Percentiles rank a stretch among this genome's conserved stretches.
Conservation (phyloP, 2,329 filamentous ascomycete species). For the Coleophoma cylindrospora region DNA sequence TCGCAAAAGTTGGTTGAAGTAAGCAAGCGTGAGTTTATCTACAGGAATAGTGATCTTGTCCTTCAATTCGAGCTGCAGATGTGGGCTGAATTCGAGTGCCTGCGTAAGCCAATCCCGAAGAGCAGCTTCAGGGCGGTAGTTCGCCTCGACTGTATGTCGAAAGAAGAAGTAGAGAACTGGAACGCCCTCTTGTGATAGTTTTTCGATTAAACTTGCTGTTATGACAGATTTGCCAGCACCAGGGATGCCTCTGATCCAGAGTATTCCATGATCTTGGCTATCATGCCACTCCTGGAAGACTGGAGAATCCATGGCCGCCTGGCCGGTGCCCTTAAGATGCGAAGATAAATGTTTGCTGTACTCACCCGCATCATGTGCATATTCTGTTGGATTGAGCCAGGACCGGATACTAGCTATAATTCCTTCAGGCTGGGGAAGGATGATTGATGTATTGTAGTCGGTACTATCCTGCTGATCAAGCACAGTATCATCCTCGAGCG, state of each 20-base stretch:
- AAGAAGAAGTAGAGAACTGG: constrained; percentile 32
- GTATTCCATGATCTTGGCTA: constrained; percentile 27
- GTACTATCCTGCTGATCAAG: no score
- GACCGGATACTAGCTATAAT: constrained; percentile 6
- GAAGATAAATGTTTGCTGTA: constrained; percentile 8
- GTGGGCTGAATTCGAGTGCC: constrained; percentile 21
- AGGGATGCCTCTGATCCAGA: constrained; percentile 41
- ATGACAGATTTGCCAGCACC: constrained; percentile 38
- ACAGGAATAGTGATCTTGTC: constrained; percentile 5
- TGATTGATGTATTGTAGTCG: no score
- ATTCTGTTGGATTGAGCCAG: constrained; percentile 12
- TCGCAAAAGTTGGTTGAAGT: no score
- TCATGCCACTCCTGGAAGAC: constrained; percentile 14
- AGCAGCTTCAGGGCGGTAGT: constrained; percentile 20
- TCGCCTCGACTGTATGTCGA: constrained; percentile 29
- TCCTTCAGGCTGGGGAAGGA: background rate
- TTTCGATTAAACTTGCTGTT: constrained; percentile 19
- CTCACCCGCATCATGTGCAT: constrained; percentile 8
- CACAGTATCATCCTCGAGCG: no score
- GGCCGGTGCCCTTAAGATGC: constrained; percentile 6
- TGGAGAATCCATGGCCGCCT: constrained; percentile 9
- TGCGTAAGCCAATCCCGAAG: constrained; percentile 29
- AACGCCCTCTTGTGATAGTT: constrained; percentile 9
- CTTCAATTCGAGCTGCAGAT: constrained; percentile 17
- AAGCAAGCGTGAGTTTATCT: constrained; percentile 16